Evolutionary conservation across 2,329 filamentous ascomycete genomes (phyloP), one percentile per base, ranked within the genome.

Genomic region (Nannizzia gypsea): DNA sequence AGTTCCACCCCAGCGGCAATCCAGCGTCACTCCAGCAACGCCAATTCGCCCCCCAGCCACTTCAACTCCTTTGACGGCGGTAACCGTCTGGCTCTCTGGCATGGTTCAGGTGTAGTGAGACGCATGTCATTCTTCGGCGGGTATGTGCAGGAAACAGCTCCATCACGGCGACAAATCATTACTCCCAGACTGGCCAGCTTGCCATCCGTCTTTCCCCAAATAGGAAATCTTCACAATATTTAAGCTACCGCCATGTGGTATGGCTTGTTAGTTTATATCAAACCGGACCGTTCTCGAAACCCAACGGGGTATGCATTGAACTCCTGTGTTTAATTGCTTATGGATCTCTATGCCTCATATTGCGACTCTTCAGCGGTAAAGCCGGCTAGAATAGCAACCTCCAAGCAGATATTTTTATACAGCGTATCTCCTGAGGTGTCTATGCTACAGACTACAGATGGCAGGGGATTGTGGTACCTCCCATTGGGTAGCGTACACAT

Each of bases 1-100:
- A 34, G 50, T 54, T 34, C 50, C 50, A 54, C 50, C 26, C 50
- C 26, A 15, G 50, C 50, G 50, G 50, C 50, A 54, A 54, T 54
- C 50, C 50, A 26, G 50, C 50, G 50, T 54, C 50, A 54, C 50
- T 54, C 9, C 50, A 54, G 50, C 50, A 54, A 54, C 50, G 15
- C 11, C 15, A 28, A 26, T 26, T 54, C 50, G 28, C 26, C 28
- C 26, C 50, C 24, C 26, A 26, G 44, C 22, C 22, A 50, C 22
- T 17, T 34, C 50, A 17, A 26, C 15, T 26, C 20, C 44, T 26
- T 15, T 50, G 44, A 50, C 28, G 26, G 50, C 50, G 50, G 50
- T 54, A 54, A 54, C 44, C 13, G 44, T 13, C 44, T 50, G 44
- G 44, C 5, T 50, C n/a, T 50, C 44, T 26, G 22, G 8, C 44